phyloP scores from a whole-genome alignment of 805 yeast genomes.

The Kluyveromyces lactis region DNA sequence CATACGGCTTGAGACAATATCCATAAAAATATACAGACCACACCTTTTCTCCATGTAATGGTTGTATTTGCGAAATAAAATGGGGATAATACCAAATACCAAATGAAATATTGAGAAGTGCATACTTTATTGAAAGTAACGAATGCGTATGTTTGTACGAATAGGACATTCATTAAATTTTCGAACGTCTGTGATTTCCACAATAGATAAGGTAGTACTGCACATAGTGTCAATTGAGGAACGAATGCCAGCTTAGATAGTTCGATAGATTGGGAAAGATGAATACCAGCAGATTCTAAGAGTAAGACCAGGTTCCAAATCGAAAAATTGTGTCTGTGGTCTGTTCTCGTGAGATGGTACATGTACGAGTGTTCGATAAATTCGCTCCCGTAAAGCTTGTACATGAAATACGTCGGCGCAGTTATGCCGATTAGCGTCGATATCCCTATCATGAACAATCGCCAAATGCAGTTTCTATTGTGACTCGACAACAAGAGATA shows the following conservation, averaged over 20 bases:
- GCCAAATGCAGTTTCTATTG: conserved; percentile 16
- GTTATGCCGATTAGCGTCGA: conserved; percentile 38
- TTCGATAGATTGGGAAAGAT: conserved; percentile 3
- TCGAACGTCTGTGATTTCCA: conserved; percentile 25
- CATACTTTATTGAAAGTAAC: conserved; percentile 75
- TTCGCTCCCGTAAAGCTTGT: conserved; percentile 58
- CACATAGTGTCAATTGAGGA: conserved; percentile 59
- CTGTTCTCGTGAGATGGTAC: conserved; percentile 75
- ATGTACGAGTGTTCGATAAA: conserved; percentile 71
- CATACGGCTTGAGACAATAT: conserved; percentile 61
- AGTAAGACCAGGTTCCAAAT: conserved; percentile 72
- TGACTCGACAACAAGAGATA: conserved; percentile 12
- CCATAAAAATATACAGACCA: conserved; percentile 49
- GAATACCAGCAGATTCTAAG: conserved; percentile 38
- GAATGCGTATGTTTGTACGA: conserved; percentile 72
- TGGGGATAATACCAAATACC: conserved; percentile 87
- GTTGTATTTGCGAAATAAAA: conserved; percentile 47
- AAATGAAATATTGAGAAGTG: conserved; percentile 92
- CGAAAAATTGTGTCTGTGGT: conserved; percentile 93
- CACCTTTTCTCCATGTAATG: conserved; percentile 33
- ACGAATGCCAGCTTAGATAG: conserved; percentile 55
- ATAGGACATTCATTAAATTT: conserved; percentile 45
- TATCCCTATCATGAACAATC: conserved; percentile 35
- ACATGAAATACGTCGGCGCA: conserved; percentile 52
- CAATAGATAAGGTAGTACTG: conserved; percentile 10